Evolutionary conservation across 108 stramenopile genomes (phyloP).

Genomic region (Chaetoceros muelleri): DNA sequence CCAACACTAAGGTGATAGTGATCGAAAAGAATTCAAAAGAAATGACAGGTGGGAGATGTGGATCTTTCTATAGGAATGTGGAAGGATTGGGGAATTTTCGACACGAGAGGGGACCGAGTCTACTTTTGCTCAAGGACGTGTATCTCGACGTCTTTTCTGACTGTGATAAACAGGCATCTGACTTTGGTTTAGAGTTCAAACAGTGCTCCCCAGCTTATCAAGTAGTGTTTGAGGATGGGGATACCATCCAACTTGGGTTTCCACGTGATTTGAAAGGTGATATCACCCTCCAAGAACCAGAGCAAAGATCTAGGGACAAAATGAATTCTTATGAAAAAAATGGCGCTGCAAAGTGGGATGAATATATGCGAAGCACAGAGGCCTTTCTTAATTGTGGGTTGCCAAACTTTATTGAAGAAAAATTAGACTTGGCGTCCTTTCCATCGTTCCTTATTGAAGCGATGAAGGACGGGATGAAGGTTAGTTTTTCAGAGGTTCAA

Average conservation of each 20-base stretch:
- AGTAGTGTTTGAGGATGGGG: slow-evolving; percentile 76
- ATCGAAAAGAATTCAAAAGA: slow-evolving; percentile 44
- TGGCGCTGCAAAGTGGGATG: slow-evolving; percentile 56
- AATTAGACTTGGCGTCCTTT: slow-evolving; percentile 45
- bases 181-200: slow-evolving; percentile 50
- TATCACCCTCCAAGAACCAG: slow-evolving; percentile 9
- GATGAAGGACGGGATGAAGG: slow-evolving; percentile 33
- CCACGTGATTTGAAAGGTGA: slow-evolving; percentile 16
- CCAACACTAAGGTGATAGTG: slow-evolving; percentile 27
- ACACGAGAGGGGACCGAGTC: slow-evolving; percentile 69
- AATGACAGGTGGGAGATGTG: slow-evolving; percentile 47
- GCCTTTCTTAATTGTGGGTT: slow-evolving; percentile 71
- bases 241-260: slow-evolving; percentile 53
- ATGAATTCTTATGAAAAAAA: slow-evolving; percentile 47
- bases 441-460: slow-evolving; percentile 56
- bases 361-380: slow-evolving; percentile 46
- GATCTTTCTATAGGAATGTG: slow-evolving; percentile 44
- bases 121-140: slow-evolving; percentile 49
- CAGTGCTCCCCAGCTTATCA: slow-evolving; percentile 73
- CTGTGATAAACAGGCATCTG: slow-evolving; percentile 23
- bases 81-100: slow-evolving; percentile 40
- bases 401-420: slow-evolving; percentile 77
- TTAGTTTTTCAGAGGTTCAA: not conserved
- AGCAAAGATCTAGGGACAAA: slow-evolving; percentile 27
- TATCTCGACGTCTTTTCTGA: slow-evolving; percentile 52